These are phyloP conservation scores for Phytophthora constricta DNA, from an alignment of 352 stramenopile species.

Conservation along the genomic window DNA sequence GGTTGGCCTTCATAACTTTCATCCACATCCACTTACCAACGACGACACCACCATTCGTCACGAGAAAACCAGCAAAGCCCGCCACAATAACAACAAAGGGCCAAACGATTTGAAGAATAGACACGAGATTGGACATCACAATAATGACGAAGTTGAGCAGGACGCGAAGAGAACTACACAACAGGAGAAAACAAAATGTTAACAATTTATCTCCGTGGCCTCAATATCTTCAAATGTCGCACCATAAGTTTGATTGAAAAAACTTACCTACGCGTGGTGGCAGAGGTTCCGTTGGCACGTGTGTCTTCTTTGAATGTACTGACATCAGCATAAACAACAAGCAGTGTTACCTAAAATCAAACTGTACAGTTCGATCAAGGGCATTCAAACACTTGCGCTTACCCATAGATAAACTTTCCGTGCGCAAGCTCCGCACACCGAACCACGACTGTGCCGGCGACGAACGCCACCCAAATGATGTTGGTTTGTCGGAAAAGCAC, in stretches of 20 bases:
- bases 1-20: too few species aligned
- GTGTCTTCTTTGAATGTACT: conserved; percentile 48
- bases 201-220: not conserved
- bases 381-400: not conserved
- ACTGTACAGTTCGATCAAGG: not conserved
- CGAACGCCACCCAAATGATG: conserved; percentile 91
- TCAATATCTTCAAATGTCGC: not conserved
- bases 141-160: conserved; percentile 71
- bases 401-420: conserved; percentile 79
- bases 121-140: conserved; percentile 52
- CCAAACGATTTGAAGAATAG: conserved; percentile 71
- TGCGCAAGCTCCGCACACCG: conserved; percentile 73
- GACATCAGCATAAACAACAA: not conserved
- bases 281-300: conserved; percentile 8
- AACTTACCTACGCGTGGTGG: conserved; percentile 44
- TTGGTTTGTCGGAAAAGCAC: conserved; percentile 93
- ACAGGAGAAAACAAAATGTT: not conserved
- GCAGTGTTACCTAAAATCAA: not conserved
- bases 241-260: not conserved
- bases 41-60: conserved; percentile 82
- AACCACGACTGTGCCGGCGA: conserved; percentile 76
- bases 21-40: conserved; percentile 63
- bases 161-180: conserved; percentile 44
- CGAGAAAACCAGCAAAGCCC: conserved; percentile 65
- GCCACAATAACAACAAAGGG: conserved; percentile 68